Percentiles rank a stretch among this genome's conserved stretches.
phyloP scores from a whole-genome alignment of 1,139 yeast genomes.

The Blastobotrys capitulatus region DNA sequence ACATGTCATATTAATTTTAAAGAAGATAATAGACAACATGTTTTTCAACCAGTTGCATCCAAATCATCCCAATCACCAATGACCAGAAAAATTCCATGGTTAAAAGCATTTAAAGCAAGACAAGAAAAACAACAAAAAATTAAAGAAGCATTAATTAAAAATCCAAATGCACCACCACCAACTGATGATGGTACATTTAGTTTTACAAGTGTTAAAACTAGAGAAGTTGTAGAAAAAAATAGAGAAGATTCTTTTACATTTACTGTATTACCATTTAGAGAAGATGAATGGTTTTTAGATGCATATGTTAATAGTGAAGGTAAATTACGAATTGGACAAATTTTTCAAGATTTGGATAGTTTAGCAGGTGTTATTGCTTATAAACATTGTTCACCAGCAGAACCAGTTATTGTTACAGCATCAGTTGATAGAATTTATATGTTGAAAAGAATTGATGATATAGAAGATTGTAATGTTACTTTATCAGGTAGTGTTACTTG shows the following conservation, averaged over 20 bases:
- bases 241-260: constrained; percentile 72
- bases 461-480: constrained; percentile 67
- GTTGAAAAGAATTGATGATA: constrained; percentile 78
- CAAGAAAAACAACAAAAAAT: constrained; percentile 32
- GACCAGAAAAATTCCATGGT: constrained; percentile 57
- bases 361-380: constrained; percentile 85
- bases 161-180: constrained; percentile 41
- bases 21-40: constrained; percentile 18
- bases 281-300: constrained; percentile 77
- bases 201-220: constrained; percentile 44
- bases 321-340: constrained; percentile 80
- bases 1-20: neutral
- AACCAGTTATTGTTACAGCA: constrained; percentile 90
- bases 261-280: constrained; percentile 73
- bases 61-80: constrained; percentile 32
- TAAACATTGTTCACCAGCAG: constrained; percentile 83
- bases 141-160: constrained; percentile 9
- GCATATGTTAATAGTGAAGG: constrained; percentile 87
- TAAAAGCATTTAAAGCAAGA: constrained; percentile 73
- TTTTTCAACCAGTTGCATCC: constrained; percentile 34
- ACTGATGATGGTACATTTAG: constrained; percentile 69
- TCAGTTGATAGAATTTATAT: constrained; percentile 88
- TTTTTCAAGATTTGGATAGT: constrained; percentile 88
- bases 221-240: constrained; percentile 65
- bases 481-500: constrained; percentile 87